Base-by-base conservation (phyloP, 208 protist genomes). In the Acanthamoeba royreba region DNA sequence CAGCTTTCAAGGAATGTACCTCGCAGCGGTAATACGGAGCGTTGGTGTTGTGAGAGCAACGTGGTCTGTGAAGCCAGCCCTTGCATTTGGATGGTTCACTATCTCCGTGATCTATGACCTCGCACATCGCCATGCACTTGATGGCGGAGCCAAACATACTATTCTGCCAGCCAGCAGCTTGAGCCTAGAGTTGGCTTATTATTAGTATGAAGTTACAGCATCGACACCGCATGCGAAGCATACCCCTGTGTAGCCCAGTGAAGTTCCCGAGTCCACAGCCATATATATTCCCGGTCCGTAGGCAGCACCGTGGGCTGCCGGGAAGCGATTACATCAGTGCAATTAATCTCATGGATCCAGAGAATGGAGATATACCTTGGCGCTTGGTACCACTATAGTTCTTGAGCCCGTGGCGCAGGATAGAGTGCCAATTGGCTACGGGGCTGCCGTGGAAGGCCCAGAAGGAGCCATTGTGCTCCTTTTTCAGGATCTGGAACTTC, bases 391-490 rank as follows among this genome's bases (percentile, higher is more conserved):
- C 46, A 33, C 77, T 86, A 33, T 58, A 55, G n/a, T 96, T 96
- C n/a, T 88, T 63, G 22, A 96, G 77, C 22, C 95, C 95, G 33
- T 94, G 63, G 22, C 63, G 63, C 4, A 77, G 63, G 35, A 77
- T 77, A 8, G 63, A 77, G 63, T 77, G 63, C 63, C 63, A 77
- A 38, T 77, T 77, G 63, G 63, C 63, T 4, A 77, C 63, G 28
- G 63, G 63, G 66, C 55, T 93, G 2, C 95, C 95, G 93, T 96
- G 95, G 52, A 94, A 96, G 4, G 95, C 95, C 22, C 95, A 96
- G 28, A 91, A 87, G 5, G 81, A 89, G 3, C 94, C 94, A 72
- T 96, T 42, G 63, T 77, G 63, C 35, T 77, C 63, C 63, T 77
- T 77, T 22, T 77, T 77, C 35, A 77, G 63, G 33, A 77, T 11